Percentiles rank a stretch among this genome's conserved stretches.
phyloP scores from a whole-genome alignment of 78 protist genomes.

The Diacronema lutheri region DNA sequence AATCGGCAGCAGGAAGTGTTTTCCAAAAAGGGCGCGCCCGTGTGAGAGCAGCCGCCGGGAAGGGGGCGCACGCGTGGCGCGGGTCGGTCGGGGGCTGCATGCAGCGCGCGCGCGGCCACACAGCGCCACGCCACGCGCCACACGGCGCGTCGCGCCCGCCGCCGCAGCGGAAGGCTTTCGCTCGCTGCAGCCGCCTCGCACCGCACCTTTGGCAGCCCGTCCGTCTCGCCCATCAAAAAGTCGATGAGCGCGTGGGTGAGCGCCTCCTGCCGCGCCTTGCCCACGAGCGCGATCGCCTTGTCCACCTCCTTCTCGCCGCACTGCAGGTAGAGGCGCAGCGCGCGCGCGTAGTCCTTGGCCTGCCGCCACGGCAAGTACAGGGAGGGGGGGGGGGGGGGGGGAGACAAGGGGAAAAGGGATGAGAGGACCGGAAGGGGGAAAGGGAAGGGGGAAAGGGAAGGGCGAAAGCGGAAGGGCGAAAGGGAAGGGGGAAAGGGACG shows the following conservation, averaged over 20 bases:
- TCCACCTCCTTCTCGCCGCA: slow-evolving; percentile 25
- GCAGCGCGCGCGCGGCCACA: background rate
- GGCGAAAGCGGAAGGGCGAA: too few relatives aligned
- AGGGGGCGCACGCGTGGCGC: background rate
- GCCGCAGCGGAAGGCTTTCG: background rate
- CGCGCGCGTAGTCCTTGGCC: slow-evolving; percentile 6
- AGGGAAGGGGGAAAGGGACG: too few relatives aligned
- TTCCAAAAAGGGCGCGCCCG: too few relatives aligned
- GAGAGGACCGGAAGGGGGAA: too few relatives aligned
- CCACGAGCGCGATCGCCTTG: slow-evolving; percentile 52
- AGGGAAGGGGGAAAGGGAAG: too few relatives aligned
- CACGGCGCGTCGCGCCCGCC: background rate
- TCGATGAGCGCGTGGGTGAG: slow-evolving; percentile 58
- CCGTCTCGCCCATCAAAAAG: slow-evolving; percentile 69
- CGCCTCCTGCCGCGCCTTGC: slow-evolving; percentile 51
- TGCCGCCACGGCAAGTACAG: too few relatives aligned
- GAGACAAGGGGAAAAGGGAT: too few relatives aligned
- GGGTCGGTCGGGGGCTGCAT: background rate
- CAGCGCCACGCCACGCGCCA: too few relatives aligned
- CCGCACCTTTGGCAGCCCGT: slow-evolving; percentile 57
- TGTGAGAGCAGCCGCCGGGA: background rate
- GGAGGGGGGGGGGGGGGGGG: too few relatives aligned
- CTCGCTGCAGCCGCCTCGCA: too few relatives aligned
- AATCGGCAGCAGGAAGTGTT: too few relatives aligned
- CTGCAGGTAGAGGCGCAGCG: slow-evolving; percentile 33